Conservation (phyloP, 768 basidiomycete species). For the Hygrophorus russula region DNA sequence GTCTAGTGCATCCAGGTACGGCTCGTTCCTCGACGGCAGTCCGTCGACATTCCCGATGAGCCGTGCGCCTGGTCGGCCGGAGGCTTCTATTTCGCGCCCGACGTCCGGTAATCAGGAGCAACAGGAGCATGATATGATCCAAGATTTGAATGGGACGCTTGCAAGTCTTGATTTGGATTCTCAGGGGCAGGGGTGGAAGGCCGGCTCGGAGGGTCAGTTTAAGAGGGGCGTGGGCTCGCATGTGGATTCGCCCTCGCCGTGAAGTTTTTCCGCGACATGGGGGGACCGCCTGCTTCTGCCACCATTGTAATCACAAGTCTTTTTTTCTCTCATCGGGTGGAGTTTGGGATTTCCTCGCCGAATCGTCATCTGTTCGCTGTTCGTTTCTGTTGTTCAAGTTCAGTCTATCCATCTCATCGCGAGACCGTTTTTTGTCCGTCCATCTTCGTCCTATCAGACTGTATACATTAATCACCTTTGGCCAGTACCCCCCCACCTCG, state of each 20-base stretch:
- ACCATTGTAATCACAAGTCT: too few relatives aligned
- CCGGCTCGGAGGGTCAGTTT: not conserved
- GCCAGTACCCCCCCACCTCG: too few relatives aligned
- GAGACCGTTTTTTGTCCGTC: too few relatives aligned
- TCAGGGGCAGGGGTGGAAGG: slow-evolving; percentile 11
- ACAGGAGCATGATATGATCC: slow-evolving; percentile 41
- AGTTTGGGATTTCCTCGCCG: too few relatives aligned
- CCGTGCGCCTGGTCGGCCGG: slow-evolving; percentile 30
- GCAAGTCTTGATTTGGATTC: slow-evolving; percentile 62
- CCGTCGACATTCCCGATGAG: slow-evolving; percentile 26
- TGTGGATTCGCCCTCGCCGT: not conserved
- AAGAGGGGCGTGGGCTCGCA: not conserved
- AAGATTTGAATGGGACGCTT: slow-evolving; percentile 66
- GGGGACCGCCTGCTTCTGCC: too few relatives aligned
- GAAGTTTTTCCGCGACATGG: not conserved
- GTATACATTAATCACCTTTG: too few relatives aligned
- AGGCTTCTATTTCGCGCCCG: slow-evolving; percentile 42
- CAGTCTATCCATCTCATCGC: too few relatives aligned
- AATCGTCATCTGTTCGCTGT: too few relatives aligned
- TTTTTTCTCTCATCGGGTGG: too few relatives aligned
- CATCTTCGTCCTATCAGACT: too few relatives aligned
- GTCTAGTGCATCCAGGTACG: slow-evolving; percentile 33
- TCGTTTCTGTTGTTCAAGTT: too few relatives aligned
- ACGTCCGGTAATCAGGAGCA: slow-evolving; percentile 22
- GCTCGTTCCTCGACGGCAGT: slow-evolving; percentile 31